Conservation (phyloP, 495 filamentous ascomycete species). For the Talaromyces liani region DNA sequence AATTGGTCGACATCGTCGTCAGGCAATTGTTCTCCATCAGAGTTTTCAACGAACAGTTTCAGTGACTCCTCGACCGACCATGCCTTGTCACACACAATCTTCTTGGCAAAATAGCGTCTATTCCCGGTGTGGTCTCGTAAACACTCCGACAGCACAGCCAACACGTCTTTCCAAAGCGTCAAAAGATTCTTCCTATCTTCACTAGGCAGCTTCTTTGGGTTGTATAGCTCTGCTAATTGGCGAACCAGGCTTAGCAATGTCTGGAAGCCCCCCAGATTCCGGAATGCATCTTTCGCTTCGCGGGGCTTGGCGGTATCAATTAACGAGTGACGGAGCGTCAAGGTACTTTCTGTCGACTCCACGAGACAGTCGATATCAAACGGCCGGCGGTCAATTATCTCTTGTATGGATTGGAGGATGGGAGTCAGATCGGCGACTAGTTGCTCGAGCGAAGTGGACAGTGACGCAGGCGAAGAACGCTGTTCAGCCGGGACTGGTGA, state of each 20-base stretch:
- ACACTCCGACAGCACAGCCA: slow-evolving; percentile 67
- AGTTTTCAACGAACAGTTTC: slow-evolving; percentile 50
- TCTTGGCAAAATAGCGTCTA: slow-evolving; percentile 70
- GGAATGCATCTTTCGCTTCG: slow-evolving; percentile 69
- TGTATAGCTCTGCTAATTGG: slow-evolving; percentile 65
- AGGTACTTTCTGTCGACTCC: slow-evolving; percentile 31
- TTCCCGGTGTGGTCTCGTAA: slow-evolving; percentile 81
- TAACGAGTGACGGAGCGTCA: slow-evolving; percentile 48
- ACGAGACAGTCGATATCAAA: slow-evolving; percentile 22
- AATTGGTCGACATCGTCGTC: slow-evolving; percentile 61
- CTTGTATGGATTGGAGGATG: slow-evolving; percentile 47
- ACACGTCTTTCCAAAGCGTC: slow-evolving; percentile 59
- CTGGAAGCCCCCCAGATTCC: slow-evolving; percentile 74
- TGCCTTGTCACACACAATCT: slow-evolving; percentile 70
- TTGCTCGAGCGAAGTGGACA: slow-evolving; percentile 44
- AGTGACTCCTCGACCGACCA: slow-evolving; percentile 64
- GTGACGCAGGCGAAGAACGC: slow-evolving; percentile 50
- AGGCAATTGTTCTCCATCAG: slow-evolving; percentile 40
- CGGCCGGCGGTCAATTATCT: slow-evolving; percentile 16
- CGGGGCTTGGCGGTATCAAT: slow-evolving; percentile 40
- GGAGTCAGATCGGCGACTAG: slow-evolving; percentile 53
- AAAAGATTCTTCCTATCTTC: slow-evolving; percentile 56
- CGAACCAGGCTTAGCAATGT: slow-evolving; percentile 59
- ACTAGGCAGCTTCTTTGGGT: slow-evolving; percentile 40
- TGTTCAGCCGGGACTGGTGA: slow-evolving; percentile 45